These are phyloP conservation scores for Lachancea sp. DNA, from an alignment of 805 yeast species.

Conservation along the genomic window DNA sequence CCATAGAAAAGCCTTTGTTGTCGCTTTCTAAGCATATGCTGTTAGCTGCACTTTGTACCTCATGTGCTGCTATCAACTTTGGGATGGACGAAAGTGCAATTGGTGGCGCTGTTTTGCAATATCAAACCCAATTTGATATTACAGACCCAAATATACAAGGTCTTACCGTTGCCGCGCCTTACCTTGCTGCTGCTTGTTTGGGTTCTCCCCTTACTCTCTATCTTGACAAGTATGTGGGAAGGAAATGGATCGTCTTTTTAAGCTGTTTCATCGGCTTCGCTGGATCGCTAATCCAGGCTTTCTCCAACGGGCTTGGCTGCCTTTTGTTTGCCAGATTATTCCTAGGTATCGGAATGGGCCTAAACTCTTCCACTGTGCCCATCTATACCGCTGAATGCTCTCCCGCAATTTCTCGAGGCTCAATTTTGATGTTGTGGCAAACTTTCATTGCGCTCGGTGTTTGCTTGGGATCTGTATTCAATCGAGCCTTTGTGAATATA, in stretches of 20 bases:
- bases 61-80: constrained; percentile 52
- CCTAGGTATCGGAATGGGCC: constrained; percentile 61
- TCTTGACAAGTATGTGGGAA: constrained; percentile 46
- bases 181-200: constrained; percentile 49
- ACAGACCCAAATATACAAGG: constrained; percentile 44
- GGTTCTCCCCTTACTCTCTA: constrained; percentile 53
- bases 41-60: constrained; percentile 53
- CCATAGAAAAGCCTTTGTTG: constrained; percentile 41
- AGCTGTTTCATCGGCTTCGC: constrained; percentile 51
- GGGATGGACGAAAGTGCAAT: constrained; percentile 72
- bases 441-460: constrained; percentile 72
- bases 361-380: constrained; percentile 28
- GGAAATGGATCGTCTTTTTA: constrained; percentile 54
- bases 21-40: constrained; percentile 47
- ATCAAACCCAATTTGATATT: constrained; percentile 42
- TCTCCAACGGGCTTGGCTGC: constrained; percentile 54
- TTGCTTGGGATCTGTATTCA: constrained; percentile 57
- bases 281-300: constrained; percentile 61
- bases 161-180: constrained; percentile 59
- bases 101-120: constrained; percentile 59
- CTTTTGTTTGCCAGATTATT: constrained; percentile 53
- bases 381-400: constrained; percentile 24
- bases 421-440: constrained; percentile 67
- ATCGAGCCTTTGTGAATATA: constrained; percentile 49
- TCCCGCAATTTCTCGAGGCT: constrained; percentile 55